Conservation (phyloP, 495 filamentous ascomycete species). For the Amphirosellinia nigrospora region DNA sequence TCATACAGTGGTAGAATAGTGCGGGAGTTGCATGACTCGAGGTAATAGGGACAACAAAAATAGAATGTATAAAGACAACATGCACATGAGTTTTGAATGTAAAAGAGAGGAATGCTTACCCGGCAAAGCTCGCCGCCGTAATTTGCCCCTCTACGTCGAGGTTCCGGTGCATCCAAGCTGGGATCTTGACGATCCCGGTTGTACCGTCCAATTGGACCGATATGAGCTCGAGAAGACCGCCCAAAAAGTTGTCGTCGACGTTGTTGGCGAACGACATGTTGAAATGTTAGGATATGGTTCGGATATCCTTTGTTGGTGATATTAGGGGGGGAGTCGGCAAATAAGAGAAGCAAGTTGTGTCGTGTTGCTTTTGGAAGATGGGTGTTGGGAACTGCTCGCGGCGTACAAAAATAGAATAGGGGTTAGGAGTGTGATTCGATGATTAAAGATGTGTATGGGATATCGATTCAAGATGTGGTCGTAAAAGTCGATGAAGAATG, state of each 20-base stretch:
- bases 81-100: neutral
- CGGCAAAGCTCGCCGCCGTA: too few species aligned
- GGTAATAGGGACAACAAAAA: neutral
- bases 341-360: neutral
- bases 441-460: neutral
- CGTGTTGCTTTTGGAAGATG: neutral
- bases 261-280: neutral
- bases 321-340: neutral
- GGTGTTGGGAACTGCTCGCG: neutral
- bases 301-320: neutral
- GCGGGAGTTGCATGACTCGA: too few species aligned
- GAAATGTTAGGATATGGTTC: too few species aligned
- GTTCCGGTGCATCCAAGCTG: neutral
- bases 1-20: too few species aligned
- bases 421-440: neutral
- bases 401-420: neutral
- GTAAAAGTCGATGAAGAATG: neutral
- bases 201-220: conserved; percentile 8
- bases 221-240: neutral
- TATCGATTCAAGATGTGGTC: neutral
- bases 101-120: neutral
- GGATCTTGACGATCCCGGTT: neutral
- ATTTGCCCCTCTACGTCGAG: neutral
- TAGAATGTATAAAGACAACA: neutral
- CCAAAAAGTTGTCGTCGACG: neutral